Base-by-base conservation (phyloP, 2,329 filamentous ascomycete species). In the Podosphaera fusca region DNA sequence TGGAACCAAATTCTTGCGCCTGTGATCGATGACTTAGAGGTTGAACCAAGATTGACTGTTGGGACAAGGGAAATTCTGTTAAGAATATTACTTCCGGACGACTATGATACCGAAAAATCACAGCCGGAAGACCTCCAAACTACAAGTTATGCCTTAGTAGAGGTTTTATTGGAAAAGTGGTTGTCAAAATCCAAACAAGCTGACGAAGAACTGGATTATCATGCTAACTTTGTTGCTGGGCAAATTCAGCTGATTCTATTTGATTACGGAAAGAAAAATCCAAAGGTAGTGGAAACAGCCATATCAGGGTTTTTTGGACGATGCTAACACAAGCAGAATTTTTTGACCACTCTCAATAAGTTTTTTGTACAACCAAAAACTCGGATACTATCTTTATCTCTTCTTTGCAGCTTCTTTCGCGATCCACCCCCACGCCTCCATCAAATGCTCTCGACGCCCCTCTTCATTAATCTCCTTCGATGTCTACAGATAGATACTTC, bases 391-490 rank as follows among this genome's bases (percentile, higher is more conserved):
- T 75, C 79, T 7, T 69, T 89, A 35, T 76, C 77, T 21, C 74
- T 92, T 9, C 72, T 92, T 14, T 81, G 80, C 64, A 78, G 82
- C 50, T 89, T 87, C 61, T 76, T 92, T 42, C 78, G 82, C 60
- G 77, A 80, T 58, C 82, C 87, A 61, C 84, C 85, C n/a, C 85
- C 86, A 3, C 86, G 89, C 69, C 73, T 92, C 1, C 79, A 92
- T 65, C 74, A 82, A 47, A 57, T 88, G 40, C 70, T 85, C 4
- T 76, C 87, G 61, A 89, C 85, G 0, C 76, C 80, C 0, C 72
- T 92, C 1, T 82, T 92, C 61, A 75, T 77, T 58, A 80, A 84
- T 65, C 71, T 92, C 29, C 71, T 90, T 56, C 80, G 78, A 64
- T 89, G 84, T 60, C 73, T 92, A 1, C 83, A 87, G 68, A 78